A percentile compares a stretch with the other conserved stretches of the same genome.
Conservation (phyloP, 2,329 filamentous ascomycete genomes). For the Gaeumannomyces sp. region DNA sequence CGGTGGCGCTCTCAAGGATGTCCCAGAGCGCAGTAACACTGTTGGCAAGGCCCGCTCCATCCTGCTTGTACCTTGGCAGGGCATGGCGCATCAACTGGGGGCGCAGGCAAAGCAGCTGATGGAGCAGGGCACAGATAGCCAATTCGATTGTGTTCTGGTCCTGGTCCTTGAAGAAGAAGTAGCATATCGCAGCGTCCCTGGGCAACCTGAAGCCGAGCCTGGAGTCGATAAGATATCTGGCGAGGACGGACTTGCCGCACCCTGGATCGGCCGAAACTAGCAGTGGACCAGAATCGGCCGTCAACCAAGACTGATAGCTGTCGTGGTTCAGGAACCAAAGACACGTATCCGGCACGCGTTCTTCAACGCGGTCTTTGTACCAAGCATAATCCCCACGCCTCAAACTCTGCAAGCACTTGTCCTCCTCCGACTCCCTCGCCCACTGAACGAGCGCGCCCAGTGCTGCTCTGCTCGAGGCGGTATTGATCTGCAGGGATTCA, state of each 20-base stretch:
- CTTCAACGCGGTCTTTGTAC: constrained; percentile 24
- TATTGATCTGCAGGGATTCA: constrained; percentile 1
- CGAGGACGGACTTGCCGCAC: constrained; percentile 32
- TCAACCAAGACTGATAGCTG: constrained; percentile 24
- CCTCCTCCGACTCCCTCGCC: constrained; percentile 19
- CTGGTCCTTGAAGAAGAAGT: constrained; percentile 38
- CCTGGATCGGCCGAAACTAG: constrained; percentile 33
- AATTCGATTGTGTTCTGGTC: constrained; percentile 28
- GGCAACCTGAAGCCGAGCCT: constrained; percentile 22
- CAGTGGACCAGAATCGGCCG: constrained; percentile 21
- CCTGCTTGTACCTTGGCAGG: constrained; percentile 17
- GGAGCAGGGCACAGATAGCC: constrained; percentile 33
- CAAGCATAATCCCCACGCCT: constrained; percentile 11
- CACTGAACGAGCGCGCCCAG: constrained; percentile 15
- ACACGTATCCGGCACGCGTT: constrained; percentile 23
- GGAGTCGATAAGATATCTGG: constrained; percentile 27
- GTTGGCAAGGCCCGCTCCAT: constrained; percentile 23
- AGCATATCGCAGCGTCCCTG: constrained; percentile 25
- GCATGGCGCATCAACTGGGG: constrained; percentile 27
- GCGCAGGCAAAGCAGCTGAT: constrained; percentile 30
- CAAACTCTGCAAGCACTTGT: constrained; percentile 7
- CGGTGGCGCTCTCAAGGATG: constrained; percentile 23
- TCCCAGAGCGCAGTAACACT: constrained; percentile 24
- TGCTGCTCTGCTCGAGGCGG: constrained; percentile 3
- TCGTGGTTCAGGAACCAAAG: constrained; percentile 27